These are phyloP conservation scores for Cicer cuneatum DNA, from an alignment of 306 rosid species.

Conservation along the genomic window DNA sequence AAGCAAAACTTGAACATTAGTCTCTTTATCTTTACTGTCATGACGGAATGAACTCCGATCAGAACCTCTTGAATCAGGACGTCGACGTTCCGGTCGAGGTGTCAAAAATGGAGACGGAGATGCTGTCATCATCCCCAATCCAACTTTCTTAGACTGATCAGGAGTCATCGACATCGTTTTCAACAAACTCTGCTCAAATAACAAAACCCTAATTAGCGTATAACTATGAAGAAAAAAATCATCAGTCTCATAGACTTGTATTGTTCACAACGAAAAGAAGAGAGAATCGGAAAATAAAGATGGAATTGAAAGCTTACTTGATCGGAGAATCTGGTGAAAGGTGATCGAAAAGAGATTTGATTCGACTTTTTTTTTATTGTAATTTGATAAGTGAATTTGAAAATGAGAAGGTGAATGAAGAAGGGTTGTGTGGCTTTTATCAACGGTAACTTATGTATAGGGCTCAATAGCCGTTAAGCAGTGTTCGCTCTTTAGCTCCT, in stretches of 20 bases:
- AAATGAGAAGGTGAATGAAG: neutral
- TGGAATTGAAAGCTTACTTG: conserved; percentile 20
- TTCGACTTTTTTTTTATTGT: neutral
- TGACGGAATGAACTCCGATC: conserved; percentile 64
- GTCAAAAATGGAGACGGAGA: conserved; percentile 87
- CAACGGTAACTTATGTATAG: neutral
- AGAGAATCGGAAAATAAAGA: conserved; percentile 11
- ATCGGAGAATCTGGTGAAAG: conserved; percentile 51
- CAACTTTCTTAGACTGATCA: conserved; percentile 77
- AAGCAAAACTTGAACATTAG: conserved; percentile 82
- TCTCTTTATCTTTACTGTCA: conserved; percentile 72
- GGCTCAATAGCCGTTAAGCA: neutral
- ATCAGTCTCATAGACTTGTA: neutral
- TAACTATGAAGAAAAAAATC: neutral
- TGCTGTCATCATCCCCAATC: conserved; percentile 65
- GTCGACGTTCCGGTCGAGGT: conserved; percentile 89
- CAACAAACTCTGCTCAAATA: conserved; percentile 30
- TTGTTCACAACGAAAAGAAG: neutral
- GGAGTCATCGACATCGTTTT: conserved; percentile 71
- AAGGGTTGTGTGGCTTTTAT: neutral
- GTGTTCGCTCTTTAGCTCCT: neutral
- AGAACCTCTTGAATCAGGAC: conserved; percentile 62
- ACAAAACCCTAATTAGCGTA: conserved; percentile 8
- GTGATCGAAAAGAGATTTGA: conserved; percentile 24
- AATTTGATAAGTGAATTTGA: neutral